phyloP scores from a whole-genome alignment of 2,329 filamentous ascomycete species.

The Cladosporium sphaerospermum region DNA sequence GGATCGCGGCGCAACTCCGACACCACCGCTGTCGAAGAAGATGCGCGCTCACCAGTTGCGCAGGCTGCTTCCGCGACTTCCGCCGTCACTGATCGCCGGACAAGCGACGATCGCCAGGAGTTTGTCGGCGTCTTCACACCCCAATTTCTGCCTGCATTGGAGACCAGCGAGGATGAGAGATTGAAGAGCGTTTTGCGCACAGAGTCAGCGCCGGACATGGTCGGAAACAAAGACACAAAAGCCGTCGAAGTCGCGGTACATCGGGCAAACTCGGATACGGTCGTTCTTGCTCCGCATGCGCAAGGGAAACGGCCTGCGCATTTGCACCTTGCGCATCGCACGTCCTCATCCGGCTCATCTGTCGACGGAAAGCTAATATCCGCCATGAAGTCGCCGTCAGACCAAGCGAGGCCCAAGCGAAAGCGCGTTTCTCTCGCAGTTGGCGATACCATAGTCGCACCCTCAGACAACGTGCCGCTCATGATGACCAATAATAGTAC shows the following conservation, averaged over 20 bases:
- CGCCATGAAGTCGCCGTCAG: slow-evolving; percentile 28
- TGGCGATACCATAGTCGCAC: slow-evolving; percentile 31
- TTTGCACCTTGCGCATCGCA: slow-evolving; percentile 26
- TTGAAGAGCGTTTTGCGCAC: slow-evolving; percentile 16
- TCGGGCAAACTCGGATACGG: slow-evolving; percentile 26
- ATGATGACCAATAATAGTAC: slow-evolving; percentile 22
- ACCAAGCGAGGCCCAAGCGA: slow-evolving; percentile 18
- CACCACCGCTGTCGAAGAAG: slow-evolving; percentile 13
- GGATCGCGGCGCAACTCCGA: slow-evolving; percentile 17
- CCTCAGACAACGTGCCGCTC: slow-evolving; percentile 29
- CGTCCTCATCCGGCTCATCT: slow-evolving; percentile 31
- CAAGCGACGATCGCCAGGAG: slow-evolving; percentile 26
- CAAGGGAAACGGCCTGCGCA: slow-evolving; percentile 26
- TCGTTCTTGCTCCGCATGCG: slow-evolving; percentile 22
- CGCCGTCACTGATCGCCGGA: slow-evolving; percentile 21
- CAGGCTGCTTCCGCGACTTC: slow-evolving; percentile 6
- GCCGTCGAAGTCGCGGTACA: slow-evolving; percentile 13
- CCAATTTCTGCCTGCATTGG: slow-evolving; percentile 29
- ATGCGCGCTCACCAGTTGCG: slow-evolving; percentile 12
- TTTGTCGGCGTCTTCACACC: slow-evolving; percentile 33
- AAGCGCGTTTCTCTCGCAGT: slow-evolving; percentile 33
- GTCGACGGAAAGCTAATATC: slow-evolving; percentile 30
- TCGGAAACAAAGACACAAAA: not conserved
- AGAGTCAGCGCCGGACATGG: slow-evolving; percentile 22
- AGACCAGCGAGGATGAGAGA: slow-evolving; percentile 16